phyloP scores from a whole-genome alignment of 1,284 basidiomycete species.

The Ganoderma sp. region DNA sequence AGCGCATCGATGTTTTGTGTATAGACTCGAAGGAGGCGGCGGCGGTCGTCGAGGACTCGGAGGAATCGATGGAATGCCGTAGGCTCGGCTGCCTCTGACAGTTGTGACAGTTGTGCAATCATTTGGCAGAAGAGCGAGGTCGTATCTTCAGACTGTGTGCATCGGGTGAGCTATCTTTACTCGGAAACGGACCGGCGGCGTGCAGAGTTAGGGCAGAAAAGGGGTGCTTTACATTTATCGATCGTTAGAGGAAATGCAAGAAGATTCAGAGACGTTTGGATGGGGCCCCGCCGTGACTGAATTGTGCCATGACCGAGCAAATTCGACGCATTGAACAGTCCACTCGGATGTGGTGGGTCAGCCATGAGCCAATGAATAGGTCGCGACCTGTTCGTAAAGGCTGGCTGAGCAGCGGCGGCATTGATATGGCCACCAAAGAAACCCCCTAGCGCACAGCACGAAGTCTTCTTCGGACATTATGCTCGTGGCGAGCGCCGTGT shows the following conservation, averaged over 20 bases:
- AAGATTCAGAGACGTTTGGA: not conserved
- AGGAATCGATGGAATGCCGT: constrained; percentile 86
- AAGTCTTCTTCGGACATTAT: constrained; percentile 6
- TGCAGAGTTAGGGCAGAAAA: not conserved
- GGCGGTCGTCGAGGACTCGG: constrained; percentile 75
- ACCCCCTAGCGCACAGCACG: not conserved
- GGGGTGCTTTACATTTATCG: not conserved
- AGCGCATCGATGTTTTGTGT: constrained; percentile 96
- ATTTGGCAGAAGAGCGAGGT: constrained; percentile 87
- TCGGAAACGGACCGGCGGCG: not conserved
- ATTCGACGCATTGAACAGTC: not conserved
- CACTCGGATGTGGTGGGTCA: too few species aligned
- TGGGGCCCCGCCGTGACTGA: too few species aligned
- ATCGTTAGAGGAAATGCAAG: not conserved
- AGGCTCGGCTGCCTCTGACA: constrained; percentile 77
- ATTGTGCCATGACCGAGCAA: not conserved
- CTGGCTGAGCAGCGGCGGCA: not conserved
- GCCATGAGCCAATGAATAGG: not conserved
- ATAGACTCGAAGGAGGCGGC: constrained; percentile 86
- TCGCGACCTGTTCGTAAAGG: not conserved
- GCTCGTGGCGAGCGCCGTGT: constrained; percentile 2
- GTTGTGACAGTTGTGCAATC: constrained; percentile 81
- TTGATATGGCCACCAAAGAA: not conserved
- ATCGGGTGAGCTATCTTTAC: constrained; percentile 5
- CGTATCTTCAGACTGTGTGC: constrained; percentile 67